These are phyloP conservation scores for Aspergillus fischeri DNA, from an alignment of 2,329 filamentous ascomycete genomes.

Conservation along the genomic window DNA sequence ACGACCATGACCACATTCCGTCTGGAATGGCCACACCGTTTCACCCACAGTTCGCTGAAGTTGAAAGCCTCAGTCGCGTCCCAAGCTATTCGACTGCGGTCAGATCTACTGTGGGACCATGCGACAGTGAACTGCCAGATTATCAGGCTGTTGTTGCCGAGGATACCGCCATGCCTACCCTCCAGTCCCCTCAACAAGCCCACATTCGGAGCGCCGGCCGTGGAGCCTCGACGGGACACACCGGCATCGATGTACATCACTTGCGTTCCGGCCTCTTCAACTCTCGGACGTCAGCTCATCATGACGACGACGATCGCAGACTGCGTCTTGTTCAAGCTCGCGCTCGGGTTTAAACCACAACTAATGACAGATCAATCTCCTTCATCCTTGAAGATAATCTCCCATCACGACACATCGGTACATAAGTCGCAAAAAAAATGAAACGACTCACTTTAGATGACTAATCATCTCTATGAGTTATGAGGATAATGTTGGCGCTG, in stretches of 20 bases:
- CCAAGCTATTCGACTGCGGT: conserved; percentile 75
- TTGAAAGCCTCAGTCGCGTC: conserved; percentile 66
- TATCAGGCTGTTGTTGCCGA: conserved; percentile 55
- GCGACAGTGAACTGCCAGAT: conserved; percentile 56
- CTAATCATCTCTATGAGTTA: background rate
- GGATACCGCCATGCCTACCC: conserved; percentile 22
- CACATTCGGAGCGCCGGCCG: conserved; percentile 36
- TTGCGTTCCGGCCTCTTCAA: conserved; percentile 22
- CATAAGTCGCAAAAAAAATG: background rate
- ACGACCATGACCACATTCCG: conserved; percentile 37
- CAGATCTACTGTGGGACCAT: conserved; percentile 56
- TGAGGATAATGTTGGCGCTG: background rate
- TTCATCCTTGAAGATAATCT: background rate
- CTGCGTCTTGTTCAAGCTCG: conserved; percentile 39
- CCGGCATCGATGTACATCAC: conserved; percentile 22
- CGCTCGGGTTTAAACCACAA: conserved; percentile 25
- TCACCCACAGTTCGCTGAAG: conserved; percentile 48
- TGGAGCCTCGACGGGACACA: conserved; percentile 27
- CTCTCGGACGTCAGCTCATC: conserved; percentile 20
- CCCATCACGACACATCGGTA: background rate
- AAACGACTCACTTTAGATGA: background rate
- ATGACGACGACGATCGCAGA: conserved; percentile 38
- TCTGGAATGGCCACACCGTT: conserved; percentile 41
- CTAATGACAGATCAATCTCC: background rate
- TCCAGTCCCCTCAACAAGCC: conserved; percentile 37